These are phyloP conservation scores for Alternaria brassicae DNA, from an alignment of 2,329 filamentous ascomycete genomes.

Conservation along the genomic window DNA sequence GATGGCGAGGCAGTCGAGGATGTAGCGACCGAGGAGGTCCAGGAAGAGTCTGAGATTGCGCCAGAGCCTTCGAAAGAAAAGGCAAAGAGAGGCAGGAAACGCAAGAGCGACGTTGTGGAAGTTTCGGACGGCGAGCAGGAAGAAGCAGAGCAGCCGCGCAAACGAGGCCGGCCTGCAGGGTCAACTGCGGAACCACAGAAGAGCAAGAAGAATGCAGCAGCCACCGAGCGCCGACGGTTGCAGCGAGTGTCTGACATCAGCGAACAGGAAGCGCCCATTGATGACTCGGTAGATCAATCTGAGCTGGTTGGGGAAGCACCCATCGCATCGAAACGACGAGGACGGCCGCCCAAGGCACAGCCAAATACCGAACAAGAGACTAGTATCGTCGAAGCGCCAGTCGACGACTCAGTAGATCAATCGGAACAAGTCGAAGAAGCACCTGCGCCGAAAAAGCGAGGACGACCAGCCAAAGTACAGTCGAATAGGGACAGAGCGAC, in stretches of 20 bases:
- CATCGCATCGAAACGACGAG: constrained; percentile 33
- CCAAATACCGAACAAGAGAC: constrained; percentile 21
- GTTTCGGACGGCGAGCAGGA: constrained; percentile 25
- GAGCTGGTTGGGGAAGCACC: constrained; percentile 32
- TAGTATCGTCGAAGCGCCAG: constrained; percentile 23
- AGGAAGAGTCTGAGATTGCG: constrained; percentile 40
- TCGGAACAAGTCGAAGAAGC: constrained; percentile 34
- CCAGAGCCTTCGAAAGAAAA: constrained; percentile 35
- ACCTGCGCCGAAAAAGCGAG: constrained; percentile 33
- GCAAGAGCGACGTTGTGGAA: constrained; percentile 37
- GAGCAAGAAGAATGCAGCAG: constrained; percentile 29
- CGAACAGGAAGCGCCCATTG: constrained; percentile 36
- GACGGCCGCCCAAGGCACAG: constrained; percentile 35
- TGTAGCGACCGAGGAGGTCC: constrained; percentile 28
- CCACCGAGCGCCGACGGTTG: constrained; percentile 31
- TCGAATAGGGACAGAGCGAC: constrained; percentile 20
- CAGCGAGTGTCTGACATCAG: constrained; percentile 40
- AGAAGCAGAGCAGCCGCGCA: constrained; percentile 24
- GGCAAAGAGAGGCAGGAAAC: constrained; percentile 38
- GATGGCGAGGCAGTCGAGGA: constrained; percentile 28
- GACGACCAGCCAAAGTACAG: constrained; percentile 34
- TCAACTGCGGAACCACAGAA: constrained; percentile 23
- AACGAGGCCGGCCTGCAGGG: constrained; percentile 22
- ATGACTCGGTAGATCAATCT: constrained; percentile 27
- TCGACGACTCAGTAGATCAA: constrained; percentile 23